phyloP scores from a whole-genome alignment of 495 filamentous ascomycete genomes.

The Aspergillus bertholletiae region DNA sequence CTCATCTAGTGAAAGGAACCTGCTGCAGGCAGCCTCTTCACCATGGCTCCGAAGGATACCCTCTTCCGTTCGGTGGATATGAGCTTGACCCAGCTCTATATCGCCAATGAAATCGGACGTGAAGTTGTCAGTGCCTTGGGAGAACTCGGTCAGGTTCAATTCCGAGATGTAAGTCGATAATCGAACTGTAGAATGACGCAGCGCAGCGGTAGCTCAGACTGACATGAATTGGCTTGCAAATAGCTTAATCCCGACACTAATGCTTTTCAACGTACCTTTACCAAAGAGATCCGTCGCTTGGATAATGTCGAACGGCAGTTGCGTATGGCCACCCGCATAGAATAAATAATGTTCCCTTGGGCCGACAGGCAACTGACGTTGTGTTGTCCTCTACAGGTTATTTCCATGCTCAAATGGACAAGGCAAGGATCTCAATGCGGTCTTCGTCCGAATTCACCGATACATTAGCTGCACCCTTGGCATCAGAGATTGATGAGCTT shows the following conservation, averaged over 20 bases:
- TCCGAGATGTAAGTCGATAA: conserved; percentile 77
- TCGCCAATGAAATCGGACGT: conserved; percentile 95
- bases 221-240: conserved; percentile 10
- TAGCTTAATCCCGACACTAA: conserved; percentile 89
- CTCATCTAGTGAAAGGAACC: conserved; percentile 22
- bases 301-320: conserved; percentile 98
- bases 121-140: conserved; percentile 96
- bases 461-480: conserved; percentile 78
- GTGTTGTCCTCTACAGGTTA: conserved; percentile 51
- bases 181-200: background rate
- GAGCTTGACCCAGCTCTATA: conserved; percentile 99
- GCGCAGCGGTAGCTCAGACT: conserved; percentile 2
- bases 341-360: background rate
- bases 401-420: conserved; percentile 93
- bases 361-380: background rate
- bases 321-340: conserved; percentile 54
- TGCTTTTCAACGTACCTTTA: conserved; percentile 96
- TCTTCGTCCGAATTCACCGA: conserved; percentile 83
- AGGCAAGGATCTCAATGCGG: conserved; percentile 76
- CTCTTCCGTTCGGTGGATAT: conserved; percentile 99
- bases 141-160: conserved; percentile 92
- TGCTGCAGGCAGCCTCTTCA: conserved; percentile 29
- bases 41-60: conserved; percentile 69
- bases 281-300: conserved; percentile 91
- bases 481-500: conserved; percentile 92